Percentiles rank a stretch among this genome's conserved stretches.
Conservation (phyloP, 2,329 filamentous ascomycete species). For the Xylaria hypoxylon region DNA sequence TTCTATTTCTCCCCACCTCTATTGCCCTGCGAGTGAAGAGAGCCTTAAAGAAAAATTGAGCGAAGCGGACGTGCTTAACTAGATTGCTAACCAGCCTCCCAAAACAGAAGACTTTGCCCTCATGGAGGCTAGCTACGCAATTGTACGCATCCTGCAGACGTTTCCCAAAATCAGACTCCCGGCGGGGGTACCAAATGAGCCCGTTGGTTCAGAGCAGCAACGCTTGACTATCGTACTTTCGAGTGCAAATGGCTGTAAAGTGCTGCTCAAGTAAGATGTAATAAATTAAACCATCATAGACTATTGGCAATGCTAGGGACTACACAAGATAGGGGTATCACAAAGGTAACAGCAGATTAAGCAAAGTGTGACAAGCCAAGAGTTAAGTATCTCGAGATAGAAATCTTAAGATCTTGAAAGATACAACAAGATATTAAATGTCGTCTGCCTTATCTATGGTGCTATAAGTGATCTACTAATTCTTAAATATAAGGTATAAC, state of each 20-base stretch:
- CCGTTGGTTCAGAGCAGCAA: conserved; percentile 45
- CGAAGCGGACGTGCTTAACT: not conserved
- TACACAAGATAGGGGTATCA: too few species aligned
- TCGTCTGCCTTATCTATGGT: too few species aligned
- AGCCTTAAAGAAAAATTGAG: not conserved
- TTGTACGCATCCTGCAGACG: conserved; percentile 41
- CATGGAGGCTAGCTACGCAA: conserved; percentile 42
- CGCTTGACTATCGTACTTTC: conserved; percentile 39
- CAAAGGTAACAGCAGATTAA: too few species aligned
- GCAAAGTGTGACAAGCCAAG: too few species aligned
- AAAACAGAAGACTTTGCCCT: conserved; percentile 45
- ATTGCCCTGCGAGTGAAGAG: conserved; percentile 6
- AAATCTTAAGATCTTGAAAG: too few species aligned
- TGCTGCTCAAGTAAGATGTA: conserved; percentile 16
- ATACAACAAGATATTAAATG: too few species aligned
- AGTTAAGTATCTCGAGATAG: too few species aligned
- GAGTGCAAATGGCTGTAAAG: conserved; percentile 20
- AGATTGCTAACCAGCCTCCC: conserved; percentile 23
- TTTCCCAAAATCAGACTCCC: conserved; percentile 42
- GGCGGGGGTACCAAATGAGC: conserved; percentile 35
- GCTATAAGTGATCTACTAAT: too few species aligned
- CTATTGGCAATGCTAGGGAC: too few species aligned
- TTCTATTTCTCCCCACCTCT: not conserved
- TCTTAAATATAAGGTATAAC: too few species aligned
- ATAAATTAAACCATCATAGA: too few species aligned